Base-by-base conservation (phyloP, 2,329 filamentous ascomycete genomes). In the Aspergillus oerlinghausenensis region DNA sequence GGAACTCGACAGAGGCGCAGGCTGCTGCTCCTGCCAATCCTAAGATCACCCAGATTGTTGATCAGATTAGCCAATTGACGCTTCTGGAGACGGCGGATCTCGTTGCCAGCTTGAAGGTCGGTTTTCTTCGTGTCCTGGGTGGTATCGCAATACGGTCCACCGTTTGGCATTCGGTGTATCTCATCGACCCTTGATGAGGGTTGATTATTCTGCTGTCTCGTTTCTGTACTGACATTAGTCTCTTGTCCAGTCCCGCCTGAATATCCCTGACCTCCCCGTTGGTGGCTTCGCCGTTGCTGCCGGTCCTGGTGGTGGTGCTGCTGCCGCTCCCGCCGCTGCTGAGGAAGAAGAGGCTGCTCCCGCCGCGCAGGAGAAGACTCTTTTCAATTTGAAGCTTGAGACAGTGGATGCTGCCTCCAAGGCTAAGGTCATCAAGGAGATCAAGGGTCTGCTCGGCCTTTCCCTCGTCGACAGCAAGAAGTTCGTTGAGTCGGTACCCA, bases 381-480 rank as follows among this genome's bases (percentile, higher is more conserved):
- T 99, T 60, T 99, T 99, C 84, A 96, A 89, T 75, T 79, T 99
- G 64, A 97, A 97, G 82, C 87, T 99, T 62, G 84, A 90, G 76
- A 88, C 88, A 38, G 95, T 97, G 74, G 95, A 99, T 53, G 83
- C 92, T 28, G 83, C 79, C 51, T 81, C 93, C 63, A 99, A 99
- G 83, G 92, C 95, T 70, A 99, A 99, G 88, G 82, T 99, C 70
- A 99, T 99, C 84, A 99, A 99, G 85, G 94, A 99, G 82, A 84
- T 99, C 81, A 99, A 99, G 87, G 87, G 86, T 71, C 83, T 99
- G 85, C 82, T 99, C 59, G 94, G 94, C 47, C 79, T 99, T 73
- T 95, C 90, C 75, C 84, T 99, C 80, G 95, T 99, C 67, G 94
- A 99, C 79, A 96, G 90, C 80, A 99, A 99, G 88, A 99, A 99